Base-by-base conservation (phyloP, 305 asterid genomes). In the Fraxinus paxiana region DNA sequence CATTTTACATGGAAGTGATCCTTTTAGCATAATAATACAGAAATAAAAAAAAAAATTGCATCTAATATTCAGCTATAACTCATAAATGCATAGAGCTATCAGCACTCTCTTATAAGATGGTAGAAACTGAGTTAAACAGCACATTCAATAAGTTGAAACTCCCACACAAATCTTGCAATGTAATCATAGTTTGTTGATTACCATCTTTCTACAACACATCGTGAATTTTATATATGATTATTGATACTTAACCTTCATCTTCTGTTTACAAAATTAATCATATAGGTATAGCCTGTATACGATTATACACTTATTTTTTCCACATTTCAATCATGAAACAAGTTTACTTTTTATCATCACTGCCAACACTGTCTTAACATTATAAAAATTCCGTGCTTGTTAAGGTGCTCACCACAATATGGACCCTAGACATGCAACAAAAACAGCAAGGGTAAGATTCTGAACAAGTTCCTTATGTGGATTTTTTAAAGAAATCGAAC, bases 331-430 rank as follows among this genome's bases (percentile, higher is more conserved):
- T 41, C 51, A 41, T 41, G 51, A 41, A 41, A 51, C 63, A 3
- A 37, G 35, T 69, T 72, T 69, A 73, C 59, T 28, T 69, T 69
- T 69, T 69, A 31, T 28, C 74, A 13, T 15, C 74, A 5, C 4
- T 7, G 38, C 43, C 74, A 69, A 3, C 74, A 30, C 22, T 69
- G 2, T 69, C 87, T 88, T 41, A 75, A 86, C 37, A 70, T 41
- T 76, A 69, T 73, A 38, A 69, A 6, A 38, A 59, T 73, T 80
- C 71, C 77, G 71, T 81, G 77, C 82, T 76, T 80, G 80, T 87
- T 72, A 82, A 94, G 97, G 91, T 86, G 81, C 86, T 61, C 85
- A 85, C 73, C 78, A 77, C 80, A 88, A 81, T 63, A 76, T 56
- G 83, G 93, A 90, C 38, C 81, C 88, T 79, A 86, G 85, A 79